Evolutionary conservation across 345 rosid genomes (phyloP).

Genomic region (Acer saccharum): DNA sequence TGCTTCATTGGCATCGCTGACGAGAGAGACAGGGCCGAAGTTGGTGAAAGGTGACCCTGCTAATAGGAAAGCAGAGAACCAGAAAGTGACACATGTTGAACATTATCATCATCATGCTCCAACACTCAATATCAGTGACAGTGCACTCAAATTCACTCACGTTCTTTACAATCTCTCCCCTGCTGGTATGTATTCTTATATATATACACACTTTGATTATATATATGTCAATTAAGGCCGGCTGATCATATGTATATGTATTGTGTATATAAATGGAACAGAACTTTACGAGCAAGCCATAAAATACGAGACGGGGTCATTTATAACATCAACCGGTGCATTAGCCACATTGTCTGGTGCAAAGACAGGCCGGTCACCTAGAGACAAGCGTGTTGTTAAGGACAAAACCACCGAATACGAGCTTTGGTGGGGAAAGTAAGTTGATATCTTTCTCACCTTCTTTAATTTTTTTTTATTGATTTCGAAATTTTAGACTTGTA

Average conservation of each 20-base stretch:
- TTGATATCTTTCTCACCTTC: neutral
- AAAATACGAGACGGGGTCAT: slow-evolving; percentile 85
- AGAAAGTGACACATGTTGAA: slow-evolving; percentile 31
- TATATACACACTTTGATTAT: too few relatives aligned
- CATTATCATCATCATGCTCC: slow-evolving; percentile 37
- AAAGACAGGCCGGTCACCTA: slow-evolving; percentile 88
- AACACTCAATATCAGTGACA: slow-evolving; percentile 70
- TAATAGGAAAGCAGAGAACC: slow-evolving; percentile 38
- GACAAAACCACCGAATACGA: slow-evolving; percentile 64
- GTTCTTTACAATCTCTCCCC: slow-evolving; percentile 92
- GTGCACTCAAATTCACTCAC: slow-evolving; percentile 86
- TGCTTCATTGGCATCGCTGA: slow-evolving; percentile 91
- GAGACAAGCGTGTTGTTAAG: slow-evolving; percentile 89
- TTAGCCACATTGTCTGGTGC: slow-evolving; percentile 97
- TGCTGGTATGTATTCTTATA: slow-evolving; percentile 51
- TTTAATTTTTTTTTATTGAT: neutral
- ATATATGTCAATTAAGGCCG: neutral
- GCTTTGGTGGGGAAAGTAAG: slow-evolving; percentile 99
- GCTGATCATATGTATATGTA: too few relatives aligned
- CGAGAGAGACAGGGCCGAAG: slow-evolving; percentile 90
- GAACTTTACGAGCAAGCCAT: slow-evolving; percentile 96
- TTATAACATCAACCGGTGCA: slow-evolving; percentile 85
- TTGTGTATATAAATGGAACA: slow-evolving; percentile 23
- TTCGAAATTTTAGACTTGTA: too few relatives aligned
- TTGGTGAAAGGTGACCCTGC: slow-evolving; percentile 86